Percentiles rank a stretch among this genome's conserved stretches.
These are phyloP conservation scores for Polymyxa betae DNA, from an alignment of 208 protist genomes.

Conservation along the genomic window DNA sequence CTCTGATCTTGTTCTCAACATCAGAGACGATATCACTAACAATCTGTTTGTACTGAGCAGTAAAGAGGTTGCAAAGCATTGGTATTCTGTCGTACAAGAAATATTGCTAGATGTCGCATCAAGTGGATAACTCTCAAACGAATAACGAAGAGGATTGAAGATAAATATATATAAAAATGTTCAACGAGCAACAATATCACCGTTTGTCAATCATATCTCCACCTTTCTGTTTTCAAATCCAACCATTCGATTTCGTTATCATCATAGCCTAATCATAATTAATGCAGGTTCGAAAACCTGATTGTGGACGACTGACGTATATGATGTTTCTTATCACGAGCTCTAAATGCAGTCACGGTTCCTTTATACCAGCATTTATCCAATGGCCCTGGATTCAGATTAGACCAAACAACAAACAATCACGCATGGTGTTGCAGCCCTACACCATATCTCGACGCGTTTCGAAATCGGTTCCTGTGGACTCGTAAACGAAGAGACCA, in stretches of 20 bases:
- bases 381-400: background rate
- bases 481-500: no score
- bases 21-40: no score
- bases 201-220: background rate
- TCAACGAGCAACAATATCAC: background rate
- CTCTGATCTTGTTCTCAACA: no score
- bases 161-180: background rate
- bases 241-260: background rate
- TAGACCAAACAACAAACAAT: background rate
- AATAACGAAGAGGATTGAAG: background rate
- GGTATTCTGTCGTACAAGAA: no score
- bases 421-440: background rate
- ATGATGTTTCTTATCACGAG: background rate
- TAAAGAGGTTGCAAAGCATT: no score
- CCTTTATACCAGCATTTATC: background rate
- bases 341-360: background rate
- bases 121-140: background rate
- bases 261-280: no score
- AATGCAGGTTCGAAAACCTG: no score
- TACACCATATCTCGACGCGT: background rate
- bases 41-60: no score
- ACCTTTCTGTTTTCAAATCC: background rate
- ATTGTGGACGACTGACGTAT: no score
- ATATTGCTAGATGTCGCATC: no score
- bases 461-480: background rate